These are phyloP conservation scores for Ampelocalamus luodianensis DNA, from an alignment of 176 grass and related monocot genomes.

Conservation along the genomic window DNA sequence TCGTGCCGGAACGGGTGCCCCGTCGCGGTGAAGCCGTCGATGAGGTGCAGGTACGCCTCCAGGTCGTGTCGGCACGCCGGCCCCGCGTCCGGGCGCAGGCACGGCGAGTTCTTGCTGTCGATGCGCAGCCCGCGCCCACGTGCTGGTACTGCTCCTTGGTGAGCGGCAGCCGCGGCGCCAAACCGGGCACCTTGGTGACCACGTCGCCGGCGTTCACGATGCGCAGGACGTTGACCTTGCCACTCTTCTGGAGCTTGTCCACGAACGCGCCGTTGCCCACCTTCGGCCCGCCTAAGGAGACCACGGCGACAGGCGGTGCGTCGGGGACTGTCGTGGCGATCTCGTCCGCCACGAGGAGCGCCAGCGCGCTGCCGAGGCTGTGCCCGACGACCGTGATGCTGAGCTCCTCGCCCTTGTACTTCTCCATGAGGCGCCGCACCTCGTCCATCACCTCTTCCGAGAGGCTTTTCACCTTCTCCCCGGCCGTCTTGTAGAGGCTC, in stretches of 20 bases:
- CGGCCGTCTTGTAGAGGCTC: conserved; percentile 81
- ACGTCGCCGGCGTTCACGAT: conserved; percentile 88
- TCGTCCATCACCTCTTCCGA: conserved; percentile 69
- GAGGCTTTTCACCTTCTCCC: conserved; percentile 67
- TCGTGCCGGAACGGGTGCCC: conserved; percentile 72
- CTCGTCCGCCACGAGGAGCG: conserved; percentile 85
- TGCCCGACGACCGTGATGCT: conserved; percentile 94
- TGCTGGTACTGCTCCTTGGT: conserved; percentile 65
- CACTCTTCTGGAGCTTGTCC: conserved; percentile 40
- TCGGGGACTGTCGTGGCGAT: conserved; percentile 52
- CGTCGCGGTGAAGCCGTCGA: conserved; percentile 83
- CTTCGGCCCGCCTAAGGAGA: conserved; percentile 87
- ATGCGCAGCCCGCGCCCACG: conserved; percentile 67
- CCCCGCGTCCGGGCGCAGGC: conserved; percentile 66
- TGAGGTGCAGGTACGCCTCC: conserved; percentile 89
- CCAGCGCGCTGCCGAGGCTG: conserved; percentile 85
- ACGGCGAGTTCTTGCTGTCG: conserved; percentile 74
- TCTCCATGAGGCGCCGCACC: conserved; percentile 69
- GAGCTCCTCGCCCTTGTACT: conserved; percentile 88
- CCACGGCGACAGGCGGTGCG: conserved; percentile 75
- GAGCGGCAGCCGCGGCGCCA: conserved; percentile 49
- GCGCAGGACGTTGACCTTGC: conserved; percentile 72
- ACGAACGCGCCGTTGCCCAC: conserved; percentile 81
- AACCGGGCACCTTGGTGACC: conserved; percentile 73
- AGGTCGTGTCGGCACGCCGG: conserved; percentile 85